A percentile compares a stretch with the other conserved stretches of the same genome.
phyloP scores from a whole-genome alignment of 2,329 filamentous ascomycete species.

The Aspergillus vadensis region DNA sequence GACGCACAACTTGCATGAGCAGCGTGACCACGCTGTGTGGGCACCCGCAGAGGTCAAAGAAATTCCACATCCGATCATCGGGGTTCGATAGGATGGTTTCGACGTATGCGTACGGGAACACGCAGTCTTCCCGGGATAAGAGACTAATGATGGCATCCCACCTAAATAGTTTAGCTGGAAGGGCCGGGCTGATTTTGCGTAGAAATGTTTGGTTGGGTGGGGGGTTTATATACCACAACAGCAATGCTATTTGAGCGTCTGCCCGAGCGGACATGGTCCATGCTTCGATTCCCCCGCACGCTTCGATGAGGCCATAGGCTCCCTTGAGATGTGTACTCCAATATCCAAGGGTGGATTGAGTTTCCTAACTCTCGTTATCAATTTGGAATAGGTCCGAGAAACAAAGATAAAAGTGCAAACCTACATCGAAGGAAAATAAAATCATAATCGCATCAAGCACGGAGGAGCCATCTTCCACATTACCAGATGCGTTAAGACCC shows the following conservation, averaged over 20 bases:
- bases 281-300: background rate
- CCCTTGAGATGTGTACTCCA: constrained; percentile 7
- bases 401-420: background rate
- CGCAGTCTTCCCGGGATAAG: background rate
- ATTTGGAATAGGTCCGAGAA: too few species aligned
- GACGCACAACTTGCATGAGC: constrained; percentile 4
- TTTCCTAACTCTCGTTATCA: background rate
- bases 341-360: constrained; percentile 1
- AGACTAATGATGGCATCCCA: constrained; percentile 9
- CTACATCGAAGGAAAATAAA: constrained; percentile 5
- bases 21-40: background rate
- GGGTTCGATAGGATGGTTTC: background rate
- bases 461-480: background rate
- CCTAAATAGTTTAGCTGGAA: background rate
- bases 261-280: background rate
- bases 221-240: background rate
- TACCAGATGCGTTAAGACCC: background rate
- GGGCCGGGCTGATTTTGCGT: too few species aligned
- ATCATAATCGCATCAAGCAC: constrained; percentile 3
- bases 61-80: background rate
- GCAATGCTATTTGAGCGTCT: constrained; percentile 5
- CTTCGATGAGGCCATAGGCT: constrained; percentile 5
- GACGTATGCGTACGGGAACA: constrained; percentile 1
- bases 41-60: constrained; percentile 6
- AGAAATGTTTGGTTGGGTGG: too few species aligned